Percentiles rank a stretch among this genome's conserved stretches.
phyloP scores from a whole-genome alignment of 371 early-diverging fungal species.

The Mortierella sp. region DNA sequence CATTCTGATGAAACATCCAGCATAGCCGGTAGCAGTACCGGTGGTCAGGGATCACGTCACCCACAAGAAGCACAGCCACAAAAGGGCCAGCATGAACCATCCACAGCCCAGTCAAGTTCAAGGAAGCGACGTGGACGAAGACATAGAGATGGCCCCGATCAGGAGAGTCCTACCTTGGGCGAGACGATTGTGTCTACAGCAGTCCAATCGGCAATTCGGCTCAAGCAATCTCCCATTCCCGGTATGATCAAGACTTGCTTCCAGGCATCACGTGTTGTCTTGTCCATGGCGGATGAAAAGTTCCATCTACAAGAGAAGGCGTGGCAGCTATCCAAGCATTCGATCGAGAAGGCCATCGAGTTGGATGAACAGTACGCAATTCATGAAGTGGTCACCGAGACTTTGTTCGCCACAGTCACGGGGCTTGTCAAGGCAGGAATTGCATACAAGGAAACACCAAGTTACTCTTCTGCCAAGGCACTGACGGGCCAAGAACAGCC shows the following conservation, averaged over 20 bases:
- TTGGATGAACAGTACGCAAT: conserved; percentile 68
- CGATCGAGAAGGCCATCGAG: conserved; percentile 63
- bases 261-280: conserved; percentile 52
- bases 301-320: conserved; percentile 62
- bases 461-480: conserved; percentile 37
- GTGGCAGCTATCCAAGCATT: conserved; percentile 59
- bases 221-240: conserved; percentile 75
- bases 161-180: conserved; percentile 22
- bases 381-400: conserved; percentile 62
- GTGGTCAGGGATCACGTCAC: background rate
- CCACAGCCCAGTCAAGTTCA: background rate
- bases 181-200: conserved; percentile 61
- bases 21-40: background rate
- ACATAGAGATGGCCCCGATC: background rate
- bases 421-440: conserved; percentile 69
- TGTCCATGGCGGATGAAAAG: conserved; percentile 59
- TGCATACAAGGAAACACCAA: conserved; percentile 68
- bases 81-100: background rate
- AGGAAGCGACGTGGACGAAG: conserved; percentile 2
- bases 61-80: background rate
- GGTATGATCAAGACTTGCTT: conserved; percentile 60
- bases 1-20: background rate
- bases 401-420: conserved; percentile 61
- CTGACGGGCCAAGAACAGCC: background rate
- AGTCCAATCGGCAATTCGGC: conserved; percentile 63